phyloP scores from a whole-genome alignment of 331 rosid genomes.

The Pyracantha coccinea region DNA sequence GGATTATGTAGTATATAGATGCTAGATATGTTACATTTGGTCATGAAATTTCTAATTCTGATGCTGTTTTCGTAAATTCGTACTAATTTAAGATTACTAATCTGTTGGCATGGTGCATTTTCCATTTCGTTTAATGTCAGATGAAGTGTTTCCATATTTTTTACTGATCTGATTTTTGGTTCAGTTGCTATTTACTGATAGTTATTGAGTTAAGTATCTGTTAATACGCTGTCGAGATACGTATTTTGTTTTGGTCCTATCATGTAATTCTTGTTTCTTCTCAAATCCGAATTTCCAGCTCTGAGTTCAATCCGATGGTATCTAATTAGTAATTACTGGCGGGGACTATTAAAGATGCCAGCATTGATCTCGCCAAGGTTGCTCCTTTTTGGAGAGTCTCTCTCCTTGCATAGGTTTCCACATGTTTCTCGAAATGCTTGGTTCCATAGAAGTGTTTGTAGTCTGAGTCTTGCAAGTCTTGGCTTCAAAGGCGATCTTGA shows the following conservation, averaged over 20 bases:
- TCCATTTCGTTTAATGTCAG: neutral
- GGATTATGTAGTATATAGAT: neutral
- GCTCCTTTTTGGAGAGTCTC: slow-evolving; percentile 55
- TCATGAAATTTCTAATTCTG: neutral
- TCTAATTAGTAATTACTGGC: neutral
- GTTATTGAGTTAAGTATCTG: neutral
- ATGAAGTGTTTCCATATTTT: no score
- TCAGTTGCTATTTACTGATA: neutral
- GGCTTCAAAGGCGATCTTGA: slow-evolving; percentile 36
- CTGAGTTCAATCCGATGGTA: slow-evolving; percentile 3
- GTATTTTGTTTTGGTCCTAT: neutral
- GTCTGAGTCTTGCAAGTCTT: slow-evolving; percentile 44
- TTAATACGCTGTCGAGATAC: neutral
- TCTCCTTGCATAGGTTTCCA: slow-evolving; percentile 44
- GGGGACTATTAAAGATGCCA: slow-evolving; percentile 40
- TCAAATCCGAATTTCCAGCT: neutral
- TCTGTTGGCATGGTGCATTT: neutral
- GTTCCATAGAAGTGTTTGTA: slow-evolving; percentile 37
- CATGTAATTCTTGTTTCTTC: neutral
- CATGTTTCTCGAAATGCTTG: slow-evolving; percentile 38
- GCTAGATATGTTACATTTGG: neutral
- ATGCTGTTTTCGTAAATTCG: neutral
- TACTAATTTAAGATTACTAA: neutral
- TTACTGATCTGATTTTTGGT: neutral
- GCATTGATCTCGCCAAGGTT: slow-evolving; percentile 46